Conservation (phyloP, 495 filamentous ascomycete species). For the Bacidia gigantensis region DNA sequence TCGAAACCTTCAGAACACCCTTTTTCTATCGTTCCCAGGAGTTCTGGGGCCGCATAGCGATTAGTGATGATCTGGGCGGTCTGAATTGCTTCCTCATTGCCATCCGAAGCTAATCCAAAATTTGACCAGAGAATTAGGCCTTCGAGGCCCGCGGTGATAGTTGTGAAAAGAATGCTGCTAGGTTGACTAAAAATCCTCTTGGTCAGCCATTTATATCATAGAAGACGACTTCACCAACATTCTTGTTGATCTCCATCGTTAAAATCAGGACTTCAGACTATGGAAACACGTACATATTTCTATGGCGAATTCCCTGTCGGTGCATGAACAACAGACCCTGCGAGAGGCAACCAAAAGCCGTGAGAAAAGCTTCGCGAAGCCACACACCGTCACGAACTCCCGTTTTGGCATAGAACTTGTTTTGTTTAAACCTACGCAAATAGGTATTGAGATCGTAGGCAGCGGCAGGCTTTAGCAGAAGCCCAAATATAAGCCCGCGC, state of each 20-base stretch:
- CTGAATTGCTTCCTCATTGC: conserved; percentile 7
- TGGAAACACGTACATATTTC: too few species aligned
- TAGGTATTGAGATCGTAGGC: conserved; percentile 3
- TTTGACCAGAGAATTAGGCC: conserved; percentile 10
- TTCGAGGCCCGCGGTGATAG: neutral
- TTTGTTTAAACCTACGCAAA: neutral
- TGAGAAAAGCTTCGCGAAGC: neutral
- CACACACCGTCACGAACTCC: neutral
- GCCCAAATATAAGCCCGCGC: conserved; percentile 4
- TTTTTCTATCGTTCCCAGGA: neutral
- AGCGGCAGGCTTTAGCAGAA: conserved; percentile 8
- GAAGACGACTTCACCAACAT: too few species aligned
- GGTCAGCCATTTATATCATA: too few species aligned
- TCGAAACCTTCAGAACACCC: too few species aligned
- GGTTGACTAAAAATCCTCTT: conserved; percentile 7
- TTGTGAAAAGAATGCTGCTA: conserved; percentile 4
- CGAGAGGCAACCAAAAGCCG: neutral
- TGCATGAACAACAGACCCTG: neutral
- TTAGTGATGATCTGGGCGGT: neutral
- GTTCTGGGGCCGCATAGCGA: conserved; percentile 12
- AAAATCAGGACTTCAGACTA: neutral
- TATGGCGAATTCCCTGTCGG: neutral
- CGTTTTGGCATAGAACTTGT: neutral
- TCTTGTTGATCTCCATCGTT: conserved; percentile 1
- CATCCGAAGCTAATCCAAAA: conserved; percentile 27